Evolutionary conservation across 202 grass and related monocot genomes (phyloP).

Genomic region (Saccharum hybrid): DNA sequence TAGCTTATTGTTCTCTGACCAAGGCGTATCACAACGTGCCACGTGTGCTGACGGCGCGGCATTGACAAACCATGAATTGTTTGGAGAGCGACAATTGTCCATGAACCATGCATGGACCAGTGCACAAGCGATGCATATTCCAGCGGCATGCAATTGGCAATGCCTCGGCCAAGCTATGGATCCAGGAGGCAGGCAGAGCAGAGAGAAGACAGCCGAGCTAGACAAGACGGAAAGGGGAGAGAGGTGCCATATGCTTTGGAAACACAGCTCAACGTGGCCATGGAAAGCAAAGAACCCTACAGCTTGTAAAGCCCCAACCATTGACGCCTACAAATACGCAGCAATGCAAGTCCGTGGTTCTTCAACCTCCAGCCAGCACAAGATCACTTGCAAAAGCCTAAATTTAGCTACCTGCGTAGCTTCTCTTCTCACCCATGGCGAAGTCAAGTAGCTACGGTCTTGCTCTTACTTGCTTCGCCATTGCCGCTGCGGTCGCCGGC

Average conservation of each 20-base stretch:
- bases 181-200: slow-evolving; percentile 31
- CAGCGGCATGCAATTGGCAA: slow-evolving; percentile 42
- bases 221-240: not conserved
- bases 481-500: slow-evolving; percentile 44
- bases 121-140: slow-evolving; percentile 61
- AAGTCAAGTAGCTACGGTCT: slow-evolving; percentile 27
- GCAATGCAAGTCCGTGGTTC: not conserved
- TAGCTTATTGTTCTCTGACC: not conserved
- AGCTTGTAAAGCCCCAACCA: slow-evolving; percentile 51
- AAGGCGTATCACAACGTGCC: not conserved
- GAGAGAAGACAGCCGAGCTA: slow-evolving; percentile 2
- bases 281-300: slow-evolving; percentile 54
- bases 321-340: slow-evolving; percentile 60
- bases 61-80: not conserved
- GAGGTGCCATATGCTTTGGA: slow-evolving; percentile 36
- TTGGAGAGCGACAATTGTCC: not conserved
- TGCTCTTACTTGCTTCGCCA: slow-evolving; percentile 44
- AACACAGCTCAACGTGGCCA: slow-evolving; percentile 42
- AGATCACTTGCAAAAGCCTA: not conserved
- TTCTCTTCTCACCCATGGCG: slow-evolving; percentile 47
- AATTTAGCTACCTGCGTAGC: not conserved
- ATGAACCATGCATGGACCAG: not conserved
- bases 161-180: slow-evolving; percentile 22
- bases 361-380: slow-evolving; percentile 20
- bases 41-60: not conserved